Base-by-base conservation (phyloP, 108 stramenopile species). In the Nitzschia inconspicua region DNA sequence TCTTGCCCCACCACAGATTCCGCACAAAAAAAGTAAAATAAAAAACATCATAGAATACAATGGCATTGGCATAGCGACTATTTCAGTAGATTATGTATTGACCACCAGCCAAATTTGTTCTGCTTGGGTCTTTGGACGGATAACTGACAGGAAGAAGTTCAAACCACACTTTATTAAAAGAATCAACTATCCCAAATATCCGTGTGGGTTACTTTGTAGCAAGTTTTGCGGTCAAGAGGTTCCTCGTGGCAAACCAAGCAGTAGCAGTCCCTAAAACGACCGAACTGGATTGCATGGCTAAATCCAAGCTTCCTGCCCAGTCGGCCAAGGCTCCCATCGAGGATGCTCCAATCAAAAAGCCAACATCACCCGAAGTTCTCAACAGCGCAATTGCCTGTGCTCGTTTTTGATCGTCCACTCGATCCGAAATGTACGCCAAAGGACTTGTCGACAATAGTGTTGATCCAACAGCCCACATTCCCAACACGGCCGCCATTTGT, bases 371-470 rank as follows among this genome's bases (percentile, higher is more conserved):
- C 16, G 82, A 61, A 1, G 92, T 93, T 48, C 92, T 47, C 19
- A 93, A 48, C 46, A 93, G 43, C 1, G 88, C 92, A 46, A 93
- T 84, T 8, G 88, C 86, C 56, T 93, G 92, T 4, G 92, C 88
- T 48, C 92, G 70, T 41, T 79, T 60, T 4, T 55, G 35, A 29
- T 86, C 86, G 30, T 66, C 65, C 11, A 85, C 82, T 10, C 52
- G 36, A 68, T 93, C 86, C 4, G 82, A 76, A 10, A 89, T 72
- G 65, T 83, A 83, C 0, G 92, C 84, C 11, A 85, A 51, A 28
- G 88, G 92, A 25, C 88, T 72, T 2, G 88, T 90, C 16, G 80
- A 74, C 25, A 93, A 54, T 23, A 93, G 68, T 1, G 80, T 72
- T 19, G 84, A 83, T 9, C 92, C 92, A 1, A 74, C 35, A 0